Evolutionary conservation across 495 filamentous ascomycete genomes (phyloP).

Genomic region (Neurospora tetraspora): DNA sequence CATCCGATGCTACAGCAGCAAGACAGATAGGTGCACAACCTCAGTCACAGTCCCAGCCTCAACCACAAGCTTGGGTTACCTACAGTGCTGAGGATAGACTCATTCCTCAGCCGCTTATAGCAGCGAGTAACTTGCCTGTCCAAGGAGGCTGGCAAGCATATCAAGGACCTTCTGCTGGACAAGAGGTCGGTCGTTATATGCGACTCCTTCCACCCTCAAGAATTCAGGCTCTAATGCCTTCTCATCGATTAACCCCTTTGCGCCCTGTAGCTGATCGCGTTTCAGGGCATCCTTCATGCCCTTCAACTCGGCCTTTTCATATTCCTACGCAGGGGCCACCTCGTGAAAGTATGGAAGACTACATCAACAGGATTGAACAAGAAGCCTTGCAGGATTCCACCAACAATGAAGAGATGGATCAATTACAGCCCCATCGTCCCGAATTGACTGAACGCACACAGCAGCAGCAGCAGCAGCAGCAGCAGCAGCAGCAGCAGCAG

Average conservation of each 20-base stretch:
- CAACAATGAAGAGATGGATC: neutral
- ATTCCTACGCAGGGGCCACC: neutral
- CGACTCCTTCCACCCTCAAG: neutral
- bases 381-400: constrained; percentile 9
- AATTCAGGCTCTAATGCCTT: neutral
- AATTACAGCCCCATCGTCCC: neutral
- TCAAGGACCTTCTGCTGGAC: neutral
- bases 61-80: neutral
- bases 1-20: neutral
- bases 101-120: neutral
- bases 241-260: neutral
- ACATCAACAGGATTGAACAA: constrained; percentile 29
- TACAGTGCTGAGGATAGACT: neutral
- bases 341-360: constrained; percentile 25
- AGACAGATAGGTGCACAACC: neutral
- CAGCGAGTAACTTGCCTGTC: neutral
- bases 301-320: neutral
- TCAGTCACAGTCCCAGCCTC: neutral
- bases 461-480: neutral
- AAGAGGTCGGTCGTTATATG: neutral
- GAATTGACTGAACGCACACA: neutral
- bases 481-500: neutral
- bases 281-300: neutral
- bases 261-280: neutral
- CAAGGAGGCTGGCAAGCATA: neutral